Base-by-base conservation (phyloP, 2,329 filamentous ascomycete genomes). In the Zymoseptoria brevis region DNA sequence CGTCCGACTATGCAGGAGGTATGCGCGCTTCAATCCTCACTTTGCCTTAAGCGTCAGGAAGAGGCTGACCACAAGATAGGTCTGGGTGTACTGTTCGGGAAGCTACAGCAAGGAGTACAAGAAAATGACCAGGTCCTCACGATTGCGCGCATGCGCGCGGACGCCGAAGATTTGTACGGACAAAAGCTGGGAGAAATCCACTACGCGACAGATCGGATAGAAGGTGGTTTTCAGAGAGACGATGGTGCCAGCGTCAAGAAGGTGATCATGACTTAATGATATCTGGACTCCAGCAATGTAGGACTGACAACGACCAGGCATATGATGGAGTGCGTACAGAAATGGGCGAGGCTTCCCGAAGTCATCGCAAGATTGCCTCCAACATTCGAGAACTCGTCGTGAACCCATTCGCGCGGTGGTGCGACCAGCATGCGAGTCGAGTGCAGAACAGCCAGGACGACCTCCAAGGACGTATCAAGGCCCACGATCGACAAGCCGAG, bases 311-410 rank as follows among this genome's bases (percentile, higher is more conserved):
- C 19, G 7, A 9, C 9, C 69, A 96, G 90, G 93, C 93, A 55
- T 97, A 95, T 74, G 93, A 97, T 71, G 93, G 93, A 64, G 88
- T 97, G 66, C 89, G 91, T 64, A 84, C 81, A 59, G 92, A 96
- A 76, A 96, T 97, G 92, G 84, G 90, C 66, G 89, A 96, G 72
- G 92, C 92, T 24, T 80, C 91, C 56, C 88, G 87, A 69, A 96
- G 86, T 74, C 94, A 99, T 80, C 88, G 87, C 73, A 96, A 96
- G 78, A 97, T 99, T 66, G 91, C 92, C 50, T 90, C 91, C 72
- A 96, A 91, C 73, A 97, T 99, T 71, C 88, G 93, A 64, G 93
- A 99, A 74, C 83, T 99, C 19, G 94, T 99, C 55, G 88, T 99
- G 24, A 89, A 88, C 68, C 95, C 94, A 7, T 99, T 99, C 76